Evolutionary conservation across 768 basidiomycete genomes (phyloP), one percentile per base, ranked within the genome.

Genomic region (Mycena indigotica): DNA sequence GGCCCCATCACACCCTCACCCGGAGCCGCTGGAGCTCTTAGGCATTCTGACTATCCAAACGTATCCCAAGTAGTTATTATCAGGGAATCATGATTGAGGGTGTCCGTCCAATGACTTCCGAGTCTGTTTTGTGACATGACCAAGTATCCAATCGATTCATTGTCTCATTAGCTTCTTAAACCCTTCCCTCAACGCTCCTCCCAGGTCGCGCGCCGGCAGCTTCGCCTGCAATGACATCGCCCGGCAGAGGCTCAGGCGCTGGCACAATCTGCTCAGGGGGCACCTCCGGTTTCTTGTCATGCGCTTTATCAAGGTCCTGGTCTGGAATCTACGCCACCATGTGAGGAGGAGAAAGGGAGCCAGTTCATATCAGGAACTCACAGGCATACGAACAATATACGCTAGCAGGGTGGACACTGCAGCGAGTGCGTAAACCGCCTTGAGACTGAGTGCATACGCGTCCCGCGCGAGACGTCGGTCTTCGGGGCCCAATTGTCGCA

Each of bases 361-460:
- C 8, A 21, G 13, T 21, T 5, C 6, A 6, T 13, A 5, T 21
- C 16, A 41, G 10, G 29, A 15, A 74, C 81, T 48, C 50, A 85
- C 84, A 53, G 79, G 79, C 12, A 85, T 64, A 17, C 85, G 77
- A 52, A 76, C 75, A 24, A 83, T 49, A 66, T 79, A 85, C 12
- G 83, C 82, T 5, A 78, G 50, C 6, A 83, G 63, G 1, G 82
- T 82, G 24, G 82, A 78, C 30, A 67, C 70, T 1, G 80, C 81
- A 0, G 83, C 81, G 55, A 84, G 73, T 21, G 74, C 67, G 68
- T 86, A 87, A 2, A 87, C 85, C 2, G 75, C 74, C 15, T 73
- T 76, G 23, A 87, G 65, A 25, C 80, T 77, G 30, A 72, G 67
- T 0, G 77, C 80, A 61, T 87, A 87, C 17, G 85, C 77, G 30